Conservation (phyloP, 768 basidiomycete species). For the Leccinum uliginosum region DNA sequence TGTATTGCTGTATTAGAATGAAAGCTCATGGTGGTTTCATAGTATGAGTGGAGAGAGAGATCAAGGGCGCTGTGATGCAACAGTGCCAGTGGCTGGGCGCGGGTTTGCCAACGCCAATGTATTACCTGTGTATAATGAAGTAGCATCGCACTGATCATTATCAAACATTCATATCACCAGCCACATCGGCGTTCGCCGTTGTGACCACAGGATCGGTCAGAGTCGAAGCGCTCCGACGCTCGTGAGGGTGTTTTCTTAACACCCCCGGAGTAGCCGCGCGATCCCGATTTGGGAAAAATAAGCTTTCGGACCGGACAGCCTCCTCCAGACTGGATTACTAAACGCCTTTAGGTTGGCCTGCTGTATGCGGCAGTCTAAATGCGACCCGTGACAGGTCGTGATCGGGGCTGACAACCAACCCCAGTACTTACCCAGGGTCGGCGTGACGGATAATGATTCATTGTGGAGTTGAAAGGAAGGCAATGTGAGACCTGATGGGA, state of each 20-base stretch:
- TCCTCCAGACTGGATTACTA: background rate
- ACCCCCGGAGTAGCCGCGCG: background rate
- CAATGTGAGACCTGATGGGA: background rate
- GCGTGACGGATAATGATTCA: background rate
- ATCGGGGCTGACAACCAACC: background rate
- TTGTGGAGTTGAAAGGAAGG: background rate
- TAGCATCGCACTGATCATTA: background rate
- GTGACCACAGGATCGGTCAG: background rate
- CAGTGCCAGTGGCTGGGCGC: background rate
- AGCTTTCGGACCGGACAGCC: background rate
- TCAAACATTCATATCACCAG: background rate
- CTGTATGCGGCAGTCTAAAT: background rate
- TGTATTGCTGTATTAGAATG: background rate
- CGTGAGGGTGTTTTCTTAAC: too few species aligned
- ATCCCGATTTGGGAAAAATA: slow-evolving; percentile 5
- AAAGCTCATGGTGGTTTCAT: background rate
- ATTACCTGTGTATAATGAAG: background rate
- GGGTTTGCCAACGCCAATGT: background rate
- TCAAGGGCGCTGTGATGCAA: background rate
- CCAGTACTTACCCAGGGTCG: background rate
- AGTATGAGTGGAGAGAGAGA: too few species aligned
- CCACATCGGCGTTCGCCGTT: background rate
- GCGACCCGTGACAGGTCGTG: background rate
- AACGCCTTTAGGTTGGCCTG: background rate
- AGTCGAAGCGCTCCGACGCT: background rate